Evolutionary conservation across 2,329 filamentous ascomycete species (phyloP).

Genomic region (Fusarium humuli): DNA sequence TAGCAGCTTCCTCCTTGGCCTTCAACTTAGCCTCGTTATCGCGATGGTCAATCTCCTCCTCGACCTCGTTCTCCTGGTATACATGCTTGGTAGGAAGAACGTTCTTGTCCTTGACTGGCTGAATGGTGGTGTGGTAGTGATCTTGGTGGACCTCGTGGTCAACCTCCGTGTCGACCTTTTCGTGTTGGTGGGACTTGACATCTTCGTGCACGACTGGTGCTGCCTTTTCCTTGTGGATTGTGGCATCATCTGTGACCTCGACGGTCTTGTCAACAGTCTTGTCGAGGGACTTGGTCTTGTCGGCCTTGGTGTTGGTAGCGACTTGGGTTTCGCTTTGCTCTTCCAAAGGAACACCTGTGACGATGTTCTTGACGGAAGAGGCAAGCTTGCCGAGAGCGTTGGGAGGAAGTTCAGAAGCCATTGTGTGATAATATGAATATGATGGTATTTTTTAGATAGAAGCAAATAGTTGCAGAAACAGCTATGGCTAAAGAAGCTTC

Average conservation of each 20-base stretch:
- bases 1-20: conserved; percentile 29
- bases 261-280: conserved; percentile 25
- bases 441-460: not conserved
- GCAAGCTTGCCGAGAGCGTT: conserved; percentile 20
- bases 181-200: conserved; percentile 31
- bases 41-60: conserved; percentile 31
- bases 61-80: conserved; percentile 25
- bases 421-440: not conserved
- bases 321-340: conserved; percentile 6
- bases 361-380: conserved; percentile 24
- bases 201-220: conserved; percentile 27
- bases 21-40: conserved; percentile 16
- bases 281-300: conserved; percentile 8
- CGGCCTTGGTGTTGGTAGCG: not conserved
- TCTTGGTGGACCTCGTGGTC: conserved; percentile 32
- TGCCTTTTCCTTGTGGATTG: conserved; percentile 23
- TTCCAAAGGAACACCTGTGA: conserved; percentile 4
- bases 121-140: conserved; percentile 28
- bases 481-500: not conserved
- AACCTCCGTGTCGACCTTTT: conserved; percentile 24
- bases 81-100: conserved; percentile 27
- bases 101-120: conserved; percentile 33
- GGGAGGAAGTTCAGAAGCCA: conserved; percentile 17
- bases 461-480: not conserved
- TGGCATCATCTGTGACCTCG: conserved; percentile 18